phyloP scores from a whole-genome alignment of 495 filamentous ascomycete species.

The Podospora pseudoanserina region DNA sequence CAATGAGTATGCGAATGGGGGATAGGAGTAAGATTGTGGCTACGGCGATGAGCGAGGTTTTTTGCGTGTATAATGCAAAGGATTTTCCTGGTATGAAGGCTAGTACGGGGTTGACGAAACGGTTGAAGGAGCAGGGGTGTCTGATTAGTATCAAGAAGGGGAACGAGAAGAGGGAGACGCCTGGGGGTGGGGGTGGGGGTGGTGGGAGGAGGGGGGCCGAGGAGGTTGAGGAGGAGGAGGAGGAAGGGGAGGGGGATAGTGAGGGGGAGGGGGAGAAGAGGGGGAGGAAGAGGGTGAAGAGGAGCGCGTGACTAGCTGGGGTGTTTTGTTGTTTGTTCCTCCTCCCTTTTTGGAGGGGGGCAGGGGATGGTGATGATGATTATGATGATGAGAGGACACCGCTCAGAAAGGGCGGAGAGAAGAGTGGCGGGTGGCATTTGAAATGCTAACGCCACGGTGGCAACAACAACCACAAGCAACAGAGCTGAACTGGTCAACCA shows the following conservation, averaged over 20 bases:
- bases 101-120: slow-evolving; percentile 64
- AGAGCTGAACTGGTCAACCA: background rate
- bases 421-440: background rate
- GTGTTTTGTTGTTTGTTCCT: background rate
- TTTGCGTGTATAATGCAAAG: slow-evolving; percentile 86
- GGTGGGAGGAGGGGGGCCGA: slow-evolving; percentile 35
- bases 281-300: slow-evolving; percentile 16
- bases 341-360: background rate
- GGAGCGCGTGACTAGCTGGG: background rate
- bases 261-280: background rate
- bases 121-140: slow-evolving; percentile 69
- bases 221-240: slow-evolving; percentile 47
- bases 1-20: slow-evolving; percentile 43
- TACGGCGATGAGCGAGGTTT: slow-evolving; percentile 73
- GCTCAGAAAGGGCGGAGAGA: background rate
- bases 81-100: slow-evolving; percentile 93
- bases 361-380: background rate
- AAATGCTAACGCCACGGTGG: background rate
- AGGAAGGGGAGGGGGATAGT: slow-evolving; percentile 33
- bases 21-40: slow-evolving; percentile 60
- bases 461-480: background rate
- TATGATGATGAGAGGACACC: background rate
- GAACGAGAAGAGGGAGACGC: slow-evolving; percentile 58
- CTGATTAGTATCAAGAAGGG: slow-evolving; percentile 79
- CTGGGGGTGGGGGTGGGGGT: slow-evolving; percentile 43